phyloP scores from a whole-genome alignment of 352 stramenopile genomes.

The Globisporangium megalacanthum region DNA sequence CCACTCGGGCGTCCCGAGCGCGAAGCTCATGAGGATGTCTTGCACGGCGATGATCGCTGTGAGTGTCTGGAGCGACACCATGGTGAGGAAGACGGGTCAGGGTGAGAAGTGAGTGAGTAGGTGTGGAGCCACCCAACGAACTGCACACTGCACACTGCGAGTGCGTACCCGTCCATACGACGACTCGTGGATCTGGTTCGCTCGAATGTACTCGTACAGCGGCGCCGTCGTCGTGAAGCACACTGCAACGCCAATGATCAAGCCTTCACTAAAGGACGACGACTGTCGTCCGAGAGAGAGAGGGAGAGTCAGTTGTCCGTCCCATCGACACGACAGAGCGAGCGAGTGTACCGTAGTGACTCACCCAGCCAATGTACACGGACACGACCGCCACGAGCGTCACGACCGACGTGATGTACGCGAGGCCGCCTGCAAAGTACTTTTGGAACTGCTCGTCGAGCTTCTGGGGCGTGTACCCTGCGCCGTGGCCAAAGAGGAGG shows the following conservation, averaged over 20 bases:
- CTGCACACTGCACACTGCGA: not conserved
- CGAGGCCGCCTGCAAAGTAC: conserved; percentile 66
- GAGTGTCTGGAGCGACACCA: conserved; percentile 39
- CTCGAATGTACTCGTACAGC: conserved; percentile 76
- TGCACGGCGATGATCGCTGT: conserved; percentile 84
- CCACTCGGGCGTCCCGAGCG: conserved; percentile 77
- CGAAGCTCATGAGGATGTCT: conserved; percentile 85
- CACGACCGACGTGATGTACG: conserved; percentile 69
- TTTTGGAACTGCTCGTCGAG: conserved; percentile 63
- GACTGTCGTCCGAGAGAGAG: conserved; percentile 24
- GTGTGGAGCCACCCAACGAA: not conserved
- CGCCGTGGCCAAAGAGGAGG: conserved; percentile 88
- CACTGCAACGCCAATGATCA: conserved; percentile 72
- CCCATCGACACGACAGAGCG: too few species aligned
- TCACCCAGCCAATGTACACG: conserved; percentile 68
- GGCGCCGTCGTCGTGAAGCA: conserved; percentile 83
- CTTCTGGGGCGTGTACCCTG: conserved; percentile 60
- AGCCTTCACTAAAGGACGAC: conserved; percentile 60
- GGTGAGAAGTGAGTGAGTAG: not conserved
- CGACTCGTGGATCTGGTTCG: conserved; percentile 76
- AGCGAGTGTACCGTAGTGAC: not conserved
- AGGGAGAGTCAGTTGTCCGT: too few species aligned
- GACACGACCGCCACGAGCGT: conserved; percentile 64
- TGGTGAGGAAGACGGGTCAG: too few species aligned
- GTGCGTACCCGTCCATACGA: conserved; percentile 62